Conservation (phyloP, 129 eudicot genomes). For the Chrysanthemum lavandulifolium region DNA sequence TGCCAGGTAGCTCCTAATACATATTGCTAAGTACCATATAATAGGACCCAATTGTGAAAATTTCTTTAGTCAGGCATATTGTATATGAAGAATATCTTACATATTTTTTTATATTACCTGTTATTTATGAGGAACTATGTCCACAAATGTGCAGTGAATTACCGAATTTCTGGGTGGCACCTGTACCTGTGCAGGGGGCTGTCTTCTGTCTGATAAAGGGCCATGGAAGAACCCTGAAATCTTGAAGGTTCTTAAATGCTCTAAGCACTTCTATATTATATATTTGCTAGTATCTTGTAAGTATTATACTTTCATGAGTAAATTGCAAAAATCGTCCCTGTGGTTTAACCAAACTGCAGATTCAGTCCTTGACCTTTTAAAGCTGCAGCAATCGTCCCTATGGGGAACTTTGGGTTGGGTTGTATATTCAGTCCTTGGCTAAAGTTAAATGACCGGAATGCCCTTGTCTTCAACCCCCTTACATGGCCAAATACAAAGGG, state of each 20-base stretch:
- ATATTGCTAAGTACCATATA: conserved; percentile 12
- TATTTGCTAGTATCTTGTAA: neutral
- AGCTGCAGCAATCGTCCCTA: too few relatives aligned
- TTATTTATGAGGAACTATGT: conserved; percentile 4
- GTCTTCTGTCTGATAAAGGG: conserved; percentile 91
- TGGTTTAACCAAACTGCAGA: too few relatives aligned
- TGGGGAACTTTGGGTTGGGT: too few relatives aligned
- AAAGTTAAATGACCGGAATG: too few relatives aligned
- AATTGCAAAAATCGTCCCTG: too few relatives aligned
- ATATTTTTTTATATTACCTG: neutral
- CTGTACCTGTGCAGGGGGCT: conserved; percentile 90
- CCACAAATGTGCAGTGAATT: conserved; percentile 62
- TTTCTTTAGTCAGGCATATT: neutral
- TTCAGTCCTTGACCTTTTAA: too few relatives aligned
- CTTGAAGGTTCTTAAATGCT: conserved; percentile 50
- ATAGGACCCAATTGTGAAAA: neutral
- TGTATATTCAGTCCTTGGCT: too few relatives aligned
- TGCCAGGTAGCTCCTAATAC: conserved; percentile 56
- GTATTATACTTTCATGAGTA: neutral
- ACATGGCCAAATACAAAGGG: too few relatives aligned
- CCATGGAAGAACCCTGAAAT: conserved; percentile 94
- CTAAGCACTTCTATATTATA: neutral
- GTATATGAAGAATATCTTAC: neutral
- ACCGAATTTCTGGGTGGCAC: conserved; percentile 86
- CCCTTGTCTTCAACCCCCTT: too few relatives aligned